These are phyloP conservation scores for Clarireedia homoeocarpa DNA, from an alignment of 2,329 filamentous ascomycete species.

Conservation along the genomic window DNA sequence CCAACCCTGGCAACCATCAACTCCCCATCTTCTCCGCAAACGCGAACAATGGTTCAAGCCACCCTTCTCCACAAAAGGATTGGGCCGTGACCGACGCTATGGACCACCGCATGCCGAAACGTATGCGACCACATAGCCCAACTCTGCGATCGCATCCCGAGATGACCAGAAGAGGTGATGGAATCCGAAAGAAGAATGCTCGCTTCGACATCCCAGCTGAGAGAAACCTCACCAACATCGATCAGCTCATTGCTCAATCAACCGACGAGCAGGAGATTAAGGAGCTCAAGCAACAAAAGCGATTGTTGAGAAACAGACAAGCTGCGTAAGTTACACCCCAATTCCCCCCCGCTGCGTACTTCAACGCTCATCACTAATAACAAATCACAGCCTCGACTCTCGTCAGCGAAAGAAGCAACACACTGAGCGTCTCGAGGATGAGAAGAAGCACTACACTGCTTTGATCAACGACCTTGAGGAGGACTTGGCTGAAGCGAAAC, in stretches of 20 bases:
- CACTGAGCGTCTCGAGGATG: constrained; percentile 90
- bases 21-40: constrained; percentile 47
- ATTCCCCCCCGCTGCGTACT: constrained; percentile 17
- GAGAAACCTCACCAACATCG: constrained; percentile 89
- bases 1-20: constrained; percentile 41
- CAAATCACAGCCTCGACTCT: constrained; percentile 68
- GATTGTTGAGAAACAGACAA: constrained; percentile 87
- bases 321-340: constrained; percentile 64
- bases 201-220: constrained; percentile 95
- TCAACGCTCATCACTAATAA: constrained; percentile 19
- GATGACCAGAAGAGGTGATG: constrained; percentile 37
- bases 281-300: constrained; percentile 97
- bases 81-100: constrained; percentile 44
- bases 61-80: constrained; percentile 51
- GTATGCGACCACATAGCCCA: constrained; percentile 61
- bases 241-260: constrained; percentile 80
- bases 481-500: constrained; percentile 59
- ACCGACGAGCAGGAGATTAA: constrained; percentile 91
- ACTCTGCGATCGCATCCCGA: constrained; percentile 66
- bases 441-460: constrained; percentile 85
- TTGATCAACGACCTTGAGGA: constrained; percentile 74
- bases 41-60: constrained; percentile 39
- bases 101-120: constrained; percentile 45
- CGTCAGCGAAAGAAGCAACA: constrained; percentile 97
- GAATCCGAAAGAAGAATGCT: constrained; percentile 98